Conservation (phyloP, 192 early-diverging fungal genomes). For the Coemansia brasiliensis region DNA sequence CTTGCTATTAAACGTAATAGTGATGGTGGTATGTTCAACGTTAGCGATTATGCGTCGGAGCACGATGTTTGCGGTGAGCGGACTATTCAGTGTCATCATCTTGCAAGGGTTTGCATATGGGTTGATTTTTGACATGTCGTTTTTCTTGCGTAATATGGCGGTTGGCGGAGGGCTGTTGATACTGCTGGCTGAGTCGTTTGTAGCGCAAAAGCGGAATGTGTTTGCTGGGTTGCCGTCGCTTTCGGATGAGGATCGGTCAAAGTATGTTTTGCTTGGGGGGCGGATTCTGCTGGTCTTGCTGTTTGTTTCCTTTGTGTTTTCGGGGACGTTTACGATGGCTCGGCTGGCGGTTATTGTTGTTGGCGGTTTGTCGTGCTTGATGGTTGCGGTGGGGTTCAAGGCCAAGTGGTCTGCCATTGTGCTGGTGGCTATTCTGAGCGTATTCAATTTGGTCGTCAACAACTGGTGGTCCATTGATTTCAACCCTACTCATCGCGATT, state of each 20-base stretch:
- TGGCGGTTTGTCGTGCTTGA: conserved; percentile 74
- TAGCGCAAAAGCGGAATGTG: conserved; percentile 65
- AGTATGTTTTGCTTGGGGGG: conserved; percentile 90
- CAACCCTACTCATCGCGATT: conserved; percentile 79
- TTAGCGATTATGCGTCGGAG: conserved; percentile 80
- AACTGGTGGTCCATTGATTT: conserved; percentile 94
- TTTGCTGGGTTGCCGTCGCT: conserved; percentile 89
- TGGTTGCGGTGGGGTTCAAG: conserved; percentile 98
- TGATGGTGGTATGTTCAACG: conserved; percentile 84
- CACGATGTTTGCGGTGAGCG: conserved; percentile 81
- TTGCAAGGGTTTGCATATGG: conserved; percentile 93
- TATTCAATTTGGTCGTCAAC: conserved; percentile 91
- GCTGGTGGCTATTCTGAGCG: conserved; percentile 81
- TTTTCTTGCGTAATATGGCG: conserved; percentile 92
- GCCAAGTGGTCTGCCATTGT: conserved; percentile 96
- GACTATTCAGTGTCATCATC: conserved; percentile 79
- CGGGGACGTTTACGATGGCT: conserved; percentile 74
- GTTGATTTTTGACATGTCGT: conserved; percentile 83
- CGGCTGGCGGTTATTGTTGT: conserved; percentile 76
- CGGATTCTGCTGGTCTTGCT: conserved; percentile 89
- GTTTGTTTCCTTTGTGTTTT: conserved; percentile 87
- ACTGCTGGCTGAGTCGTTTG: conserved; percentile 82
- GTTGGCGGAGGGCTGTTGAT: conserved; percentile 92
- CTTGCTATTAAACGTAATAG: conserved; percentile 75
- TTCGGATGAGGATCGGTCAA: conserved; percentile 80